Evolutionary conservation across 139 green algal genomes (phyloP).

Genomic region (Ulvella scutata): DNA sequence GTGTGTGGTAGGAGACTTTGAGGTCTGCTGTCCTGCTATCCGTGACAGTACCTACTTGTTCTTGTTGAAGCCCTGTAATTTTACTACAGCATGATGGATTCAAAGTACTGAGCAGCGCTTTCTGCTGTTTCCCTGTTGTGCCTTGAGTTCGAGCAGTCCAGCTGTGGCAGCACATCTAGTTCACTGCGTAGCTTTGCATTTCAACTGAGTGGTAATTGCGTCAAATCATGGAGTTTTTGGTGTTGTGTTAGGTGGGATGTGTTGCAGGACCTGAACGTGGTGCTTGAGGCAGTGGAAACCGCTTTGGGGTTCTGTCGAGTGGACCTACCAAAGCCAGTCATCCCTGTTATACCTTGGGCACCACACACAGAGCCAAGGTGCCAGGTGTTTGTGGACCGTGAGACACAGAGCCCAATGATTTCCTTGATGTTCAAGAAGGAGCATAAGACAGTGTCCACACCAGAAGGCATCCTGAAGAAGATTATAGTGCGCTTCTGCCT

Average conservation of each 20-base stretch:
- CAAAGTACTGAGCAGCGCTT: no score
- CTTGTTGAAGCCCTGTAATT: no score
- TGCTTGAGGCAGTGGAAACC: neutral
- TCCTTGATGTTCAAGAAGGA: constrained; percentile 48
- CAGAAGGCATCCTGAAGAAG: constrained; percentile 28
- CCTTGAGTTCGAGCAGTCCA: no score
- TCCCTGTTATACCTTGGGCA: neutral
- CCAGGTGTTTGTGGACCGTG: constrained; percentile 35
- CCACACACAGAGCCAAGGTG: constrained; percentile 16
- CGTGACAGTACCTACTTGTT: no score
- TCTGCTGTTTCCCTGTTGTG: no score
- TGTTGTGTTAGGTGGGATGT: constrained; percentile 3
- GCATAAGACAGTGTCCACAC: constrained; percentile 18
- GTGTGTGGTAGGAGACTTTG: constrained; percentile 58
- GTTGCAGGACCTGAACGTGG: constrained; percentile 7
- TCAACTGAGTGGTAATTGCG: no score
- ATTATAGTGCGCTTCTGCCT: neutral
- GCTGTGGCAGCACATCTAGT: no score
- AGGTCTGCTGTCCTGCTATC: no score
- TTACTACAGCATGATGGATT: no score
- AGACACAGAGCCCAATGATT: constrained; percentile 27
- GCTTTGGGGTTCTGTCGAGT: neutral
- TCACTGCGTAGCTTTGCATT: no score
- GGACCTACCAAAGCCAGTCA: neutral
- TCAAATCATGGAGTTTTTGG: no score